phyloP scores from a whole-genome alignment of 306 rosid genomes.

The Cucurbita moschata region DNA sequence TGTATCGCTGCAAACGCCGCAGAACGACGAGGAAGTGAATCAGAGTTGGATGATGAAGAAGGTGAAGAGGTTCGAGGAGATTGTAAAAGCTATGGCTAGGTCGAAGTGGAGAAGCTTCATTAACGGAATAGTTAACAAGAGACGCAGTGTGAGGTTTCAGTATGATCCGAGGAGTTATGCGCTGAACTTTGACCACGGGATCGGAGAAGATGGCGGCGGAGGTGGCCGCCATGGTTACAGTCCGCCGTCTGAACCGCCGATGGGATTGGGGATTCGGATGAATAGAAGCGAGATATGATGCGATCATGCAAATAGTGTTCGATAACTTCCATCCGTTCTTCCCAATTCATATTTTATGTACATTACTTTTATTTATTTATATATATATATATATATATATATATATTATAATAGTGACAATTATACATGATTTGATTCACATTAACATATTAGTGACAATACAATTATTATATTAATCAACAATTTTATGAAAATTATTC shows the following conservation, averaged over 20 bases:
- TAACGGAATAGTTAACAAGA: background rate
- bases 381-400: too few species aligned
- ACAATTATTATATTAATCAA: too few species aligned
- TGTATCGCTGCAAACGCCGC: background rate
- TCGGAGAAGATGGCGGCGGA: background rate
- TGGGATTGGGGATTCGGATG: background rate
- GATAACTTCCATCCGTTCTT: background rate
- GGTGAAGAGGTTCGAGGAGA: conserved; percentile 13
- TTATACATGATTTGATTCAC: too few species aligned
- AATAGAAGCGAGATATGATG: background rate
- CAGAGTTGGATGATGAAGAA: conserved; percentile 12
- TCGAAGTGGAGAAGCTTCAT: conserved; percentile 13
- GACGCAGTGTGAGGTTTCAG: conserved; percentile 12
- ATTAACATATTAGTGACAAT: too few species aligned
- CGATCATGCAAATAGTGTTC: background rate
- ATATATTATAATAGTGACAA: too few species aligned
- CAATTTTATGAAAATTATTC: too few species aligned
- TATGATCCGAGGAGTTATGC: conserved; percentile 32
- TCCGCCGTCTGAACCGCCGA: background rate
- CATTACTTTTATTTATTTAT: background rate
- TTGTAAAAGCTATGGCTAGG: conserved; percentile 2
- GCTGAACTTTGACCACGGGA: conserved; percentile 25
- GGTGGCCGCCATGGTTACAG: background rate
- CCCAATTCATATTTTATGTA: background rate
- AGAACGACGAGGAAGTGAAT: background rate